Evolutionary conservation across 2,329 filamentous ascomycete species (phyloP), one percentile per base, ranked within the genome.

Genomic region (Calonectria montana): DNA sequence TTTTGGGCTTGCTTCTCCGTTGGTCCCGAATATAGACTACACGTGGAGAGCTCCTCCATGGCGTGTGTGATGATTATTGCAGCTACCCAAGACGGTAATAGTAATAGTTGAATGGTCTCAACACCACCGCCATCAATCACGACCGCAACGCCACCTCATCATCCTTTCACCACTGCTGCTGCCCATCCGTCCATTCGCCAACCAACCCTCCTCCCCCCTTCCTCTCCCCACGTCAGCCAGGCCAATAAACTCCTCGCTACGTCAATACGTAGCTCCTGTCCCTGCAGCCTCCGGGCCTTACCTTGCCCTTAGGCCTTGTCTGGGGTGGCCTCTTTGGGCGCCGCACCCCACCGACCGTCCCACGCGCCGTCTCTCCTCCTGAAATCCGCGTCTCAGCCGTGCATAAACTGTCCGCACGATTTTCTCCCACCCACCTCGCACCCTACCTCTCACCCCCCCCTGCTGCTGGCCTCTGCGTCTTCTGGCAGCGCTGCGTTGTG

Each of bases 361-460:
- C 77, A 79, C 75, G 75, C 77, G 76, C 76, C 77, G 73, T 76
- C 74, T 77, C 75, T 76, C 67, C 77, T 79, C 77, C 77, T 79
- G 77, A 79, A 78, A 75, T 79, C 75, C 75, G 77, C 77, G 77
- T 79, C 77, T 79, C 77, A 79, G 77, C 77, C 77, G 76, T 79
- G 77, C 77, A 79, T 79, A 79, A 78, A 77, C 53, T 57, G 53
- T n/a, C 53, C 53, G 53, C 53, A 57, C 53, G 53, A 57, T 57
- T 57, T 57, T 57, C 61, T 43, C 39, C 27, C 61, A 63, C 61
- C 37, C 61, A 45, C 39, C 59, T 45, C 29, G 63, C 63, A 55
- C 63, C 63, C 43, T 61, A 18, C 35, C 21, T 25, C 64, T 35
- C 65, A 57, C 65, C 29, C 64, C 65, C 50, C 59, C 57, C n/a